Evolutionary conservation across 352 stramenopile species (phyloP).

Genomic region (Pythium rishiriense): DNA sequence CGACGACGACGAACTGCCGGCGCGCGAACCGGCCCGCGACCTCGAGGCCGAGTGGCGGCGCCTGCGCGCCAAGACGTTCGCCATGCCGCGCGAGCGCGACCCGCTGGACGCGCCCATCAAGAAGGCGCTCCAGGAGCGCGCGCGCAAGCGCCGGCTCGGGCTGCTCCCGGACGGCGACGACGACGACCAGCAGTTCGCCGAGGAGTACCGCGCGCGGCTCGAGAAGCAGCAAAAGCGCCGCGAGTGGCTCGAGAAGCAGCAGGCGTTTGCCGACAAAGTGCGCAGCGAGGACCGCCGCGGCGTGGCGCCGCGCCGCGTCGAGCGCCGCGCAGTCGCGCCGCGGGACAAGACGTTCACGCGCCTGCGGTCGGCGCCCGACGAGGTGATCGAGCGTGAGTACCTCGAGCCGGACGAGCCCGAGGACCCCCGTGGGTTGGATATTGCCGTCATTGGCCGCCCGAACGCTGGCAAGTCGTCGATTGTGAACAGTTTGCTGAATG

Average conservation of each 20-base stretch:
- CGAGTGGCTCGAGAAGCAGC: conserved; percentile 21
- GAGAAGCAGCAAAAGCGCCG: conserved; percentile 19
- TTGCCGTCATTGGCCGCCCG: conserved; percentile 83
- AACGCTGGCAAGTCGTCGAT: conserved; percentile 89
- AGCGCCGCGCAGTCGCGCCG: conserved; percentile 19
- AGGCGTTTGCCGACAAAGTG: conserved; percentile 9
- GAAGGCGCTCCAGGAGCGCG: conserved; percentile 28
- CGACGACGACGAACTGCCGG: conserved; percentile 11
- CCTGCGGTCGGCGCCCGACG: conserved; percentile 54
- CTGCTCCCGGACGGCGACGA: conserved; percentile 28
- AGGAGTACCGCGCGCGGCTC: conserved; percentile 19
- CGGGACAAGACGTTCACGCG: conserved; percentile 78
- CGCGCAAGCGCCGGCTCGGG: conserved; percentile 28
- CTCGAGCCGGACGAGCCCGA: conserved; percentile 72
- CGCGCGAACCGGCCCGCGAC: conserved; percentile 2
- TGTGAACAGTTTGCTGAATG: conserved; percentile 76
- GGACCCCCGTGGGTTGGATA: conserved; percentile 62
- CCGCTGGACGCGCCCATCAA: conserved; percentile 26
- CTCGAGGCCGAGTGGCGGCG: conserved; percentile 30
- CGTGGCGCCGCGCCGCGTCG: conserved; percentile 8
- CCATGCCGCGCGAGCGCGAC: conserved; percentile 18
- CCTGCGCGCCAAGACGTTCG: conserved; percentile 27
- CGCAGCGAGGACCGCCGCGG: neutral
- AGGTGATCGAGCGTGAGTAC: conserved; percentile 71
- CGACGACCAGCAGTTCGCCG: conserved; percentile 23